Evolutionary conservation across 139 green algal species (phyloP).

Genomic region (Volvox africanus): DNA sequence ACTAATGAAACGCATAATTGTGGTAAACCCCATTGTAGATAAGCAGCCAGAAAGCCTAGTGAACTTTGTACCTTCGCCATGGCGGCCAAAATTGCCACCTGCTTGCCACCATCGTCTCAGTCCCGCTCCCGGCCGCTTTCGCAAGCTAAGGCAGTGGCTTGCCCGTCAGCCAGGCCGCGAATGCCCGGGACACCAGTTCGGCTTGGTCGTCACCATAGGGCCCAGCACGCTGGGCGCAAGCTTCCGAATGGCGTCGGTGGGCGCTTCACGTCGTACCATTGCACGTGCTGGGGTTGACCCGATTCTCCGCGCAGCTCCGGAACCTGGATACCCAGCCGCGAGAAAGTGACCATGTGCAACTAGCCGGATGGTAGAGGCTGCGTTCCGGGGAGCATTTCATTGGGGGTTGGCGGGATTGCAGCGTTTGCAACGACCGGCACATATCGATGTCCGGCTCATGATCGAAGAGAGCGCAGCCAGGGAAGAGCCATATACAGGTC

Average conservation of each 20-base stretch:
- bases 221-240: conserved; percentile 8
- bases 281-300: not conserved
- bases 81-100: too few relatives aligned
- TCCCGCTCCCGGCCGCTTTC: too few relatives aligned
- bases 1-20: too few relatives aligned
- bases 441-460: too few relatives aligned
- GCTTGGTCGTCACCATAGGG: not conserved
- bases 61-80: too few relatives aligned
- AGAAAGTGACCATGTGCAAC: not conserved
- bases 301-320: not conserved
- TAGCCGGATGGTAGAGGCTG: not conserved
- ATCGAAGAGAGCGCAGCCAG: too few relatives aligned
- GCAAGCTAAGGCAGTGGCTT: not conserved
- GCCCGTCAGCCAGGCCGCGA: conserved; percentile 32
- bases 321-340: not conserved
- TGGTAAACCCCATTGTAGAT: too few relatives aligned
- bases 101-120: not conserved
- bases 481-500: too few relatives aligned
- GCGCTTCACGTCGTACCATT: not conserved
- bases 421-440: too few relatives aligned
- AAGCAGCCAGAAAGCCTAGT: not conserved
- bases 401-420: not conserved
- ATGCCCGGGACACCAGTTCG: not conserved
- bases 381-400: not conserved
- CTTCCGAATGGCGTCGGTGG: not conserved